Percentiles rank a stretch among this genome's conserved stretches.
These are phyloP conservation scores for Cantharellus cinnabarinus DNA, from an alignment of 768 basidiomycete species.

Conservation along the genomic window DNA sequence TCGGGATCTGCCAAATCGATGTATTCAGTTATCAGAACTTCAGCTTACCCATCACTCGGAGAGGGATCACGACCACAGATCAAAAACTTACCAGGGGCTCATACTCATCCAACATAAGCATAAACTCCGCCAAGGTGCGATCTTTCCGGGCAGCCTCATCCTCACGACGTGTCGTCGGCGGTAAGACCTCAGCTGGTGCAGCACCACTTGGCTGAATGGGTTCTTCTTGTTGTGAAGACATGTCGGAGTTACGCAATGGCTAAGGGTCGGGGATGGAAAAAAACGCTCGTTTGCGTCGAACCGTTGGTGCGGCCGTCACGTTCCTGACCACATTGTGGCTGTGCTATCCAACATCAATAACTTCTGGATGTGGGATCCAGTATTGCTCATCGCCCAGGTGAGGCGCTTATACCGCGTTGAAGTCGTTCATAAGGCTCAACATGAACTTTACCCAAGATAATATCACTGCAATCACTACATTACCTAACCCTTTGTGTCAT, in stretches of 20 bases:
- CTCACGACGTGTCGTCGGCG: neutral
- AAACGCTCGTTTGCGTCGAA: too few relatives aligned
- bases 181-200: too few relatives aligned
- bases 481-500: slow-evolving; percentile 76
- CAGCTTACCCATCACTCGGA: too few relatives aligned
- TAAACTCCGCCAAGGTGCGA: slow-evolving; percentile 75
- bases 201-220: too few relatives aligned
- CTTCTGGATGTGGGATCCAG: neutral
- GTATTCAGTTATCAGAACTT: neutral
- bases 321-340: too few relatives aligned
- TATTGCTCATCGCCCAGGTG: neutral
- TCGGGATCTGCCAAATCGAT: slow-evolving; percentile 52
- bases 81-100: slow-evolving; percentile 60
- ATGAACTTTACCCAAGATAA: slow-evolving; percentile 35
- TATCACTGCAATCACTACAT: slow-evolving; percentile 82
- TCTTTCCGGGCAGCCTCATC: slow-evolving; percentile 47
- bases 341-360: too few relatives aligned
- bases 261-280: neutral
- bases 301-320: too few relatives aligned
- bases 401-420: neutral
- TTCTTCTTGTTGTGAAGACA: too few relatives aligned
- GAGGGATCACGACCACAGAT: neutral
- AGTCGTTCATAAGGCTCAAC: neutral
- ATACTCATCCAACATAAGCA: slow-evolving; percentile 92
- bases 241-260: too few relatives aligned